phyloP scores from a whole-genome alignment of 2,329 filamentous ascomycete species.

The Taxawa tesnikishii region DNA sequence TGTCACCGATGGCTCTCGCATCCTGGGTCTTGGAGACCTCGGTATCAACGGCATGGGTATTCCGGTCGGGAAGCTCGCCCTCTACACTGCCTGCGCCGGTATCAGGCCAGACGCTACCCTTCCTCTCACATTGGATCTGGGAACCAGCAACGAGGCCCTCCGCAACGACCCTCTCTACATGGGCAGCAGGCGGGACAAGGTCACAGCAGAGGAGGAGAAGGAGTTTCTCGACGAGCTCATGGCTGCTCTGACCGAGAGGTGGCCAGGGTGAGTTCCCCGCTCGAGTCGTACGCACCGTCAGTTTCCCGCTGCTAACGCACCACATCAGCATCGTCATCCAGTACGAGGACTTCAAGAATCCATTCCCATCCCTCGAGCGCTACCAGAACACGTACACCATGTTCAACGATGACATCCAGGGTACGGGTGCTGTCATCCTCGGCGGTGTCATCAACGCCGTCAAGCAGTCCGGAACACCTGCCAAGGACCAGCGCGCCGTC shows the following conservation, averaged over 20 bases:
- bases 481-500: constrained; percentile 84
- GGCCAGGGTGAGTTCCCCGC: constrained; percentile 44
- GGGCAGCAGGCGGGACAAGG: constrained; percentile 73
- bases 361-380: constrained; percentile 83
- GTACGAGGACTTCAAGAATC: constrained; percentile 96
- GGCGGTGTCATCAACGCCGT: constrained; percentile 67
- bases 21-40: constrained; percentile 82
- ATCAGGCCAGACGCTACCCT: constrained; percentile 67
- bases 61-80: constrained; percentile 86
- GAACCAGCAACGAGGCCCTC: constrained; percentile 50
- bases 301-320: constrained; percentile 17
- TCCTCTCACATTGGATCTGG: constrained; percentile 50
- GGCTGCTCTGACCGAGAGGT: constrained; percentile 69
- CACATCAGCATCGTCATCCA: constrained; percentile 60
- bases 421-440: constrained; percentile 83
- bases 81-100: constrained; percentile 92
- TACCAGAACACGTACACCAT: constrained; percentile 84
- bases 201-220: constrained; percentile 64
- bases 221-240: constrained; percentile 98
- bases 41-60: constrained; percentile 98
- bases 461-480: constrained; percentile 71
- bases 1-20: constrained; percentile 90
- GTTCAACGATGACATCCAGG: constrained; percentile 97
- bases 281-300: constrained; percentile 3
- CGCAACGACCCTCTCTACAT: constrained; percentile 81